Conservation (phyloP, 768 basidiomycete genomes). For the Lactifluus piperatus region DNA sequence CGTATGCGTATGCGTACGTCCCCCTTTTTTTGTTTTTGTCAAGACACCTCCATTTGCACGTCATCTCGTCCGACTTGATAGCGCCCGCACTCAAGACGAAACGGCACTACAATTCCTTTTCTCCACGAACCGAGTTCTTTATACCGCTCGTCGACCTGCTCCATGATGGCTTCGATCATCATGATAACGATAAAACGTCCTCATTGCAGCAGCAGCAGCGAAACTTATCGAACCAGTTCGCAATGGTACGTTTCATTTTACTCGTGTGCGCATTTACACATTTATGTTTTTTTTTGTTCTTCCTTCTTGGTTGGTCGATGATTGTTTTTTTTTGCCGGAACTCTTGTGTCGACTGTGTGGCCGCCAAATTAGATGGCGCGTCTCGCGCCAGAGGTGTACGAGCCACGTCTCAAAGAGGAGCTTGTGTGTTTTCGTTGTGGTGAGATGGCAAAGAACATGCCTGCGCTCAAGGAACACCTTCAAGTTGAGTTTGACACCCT, state of each 20-base stretch:
- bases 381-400: slow-evolving; percentile 46
- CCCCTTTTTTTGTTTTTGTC: no score
- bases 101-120: slow-evolving; percentile 89
- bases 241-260: slow-evolving; percentile 32
- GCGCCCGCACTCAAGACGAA: slow-evolving; percentile 71
- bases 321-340: not conserved
- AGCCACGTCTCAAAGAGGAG: slow-evolving; percentile 55
- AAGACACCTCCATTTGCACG: slow-evolving; percentile 80
- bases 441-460: slow-evolving; percentile 57
- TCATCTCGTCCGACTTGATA: slow-evolving; percentile 71
- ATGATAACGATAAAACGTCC: slow-evolving; percentile 6
- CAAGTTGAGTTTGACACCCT: slow-evolving; percentile 56
- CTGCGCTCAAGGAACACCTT: slow-evolving; percentile 64
- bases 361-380: slow-evolving; percentile 38
- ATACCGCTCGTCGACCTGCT: slow-evolving; percentile 62
- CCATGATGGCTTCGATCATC: slow-evolving; percentile 57
- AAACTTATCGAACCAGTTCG: slow-evolving; percentile 34
- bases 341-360: not conserved
- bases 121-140: slow-evolving; percentile 79
- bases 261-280: no score
- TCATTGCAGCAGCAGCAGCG: no score
- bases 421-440: slow-evolving; percentile 68
- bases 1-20: no score
- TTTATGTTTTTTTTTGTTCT: not conserved
- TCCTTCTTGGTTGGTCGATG: not conserved